Conservation (phyloP, 2,329 filamentous ascomycete species). For the Zymoseptoria pseudotritici region DNA sequence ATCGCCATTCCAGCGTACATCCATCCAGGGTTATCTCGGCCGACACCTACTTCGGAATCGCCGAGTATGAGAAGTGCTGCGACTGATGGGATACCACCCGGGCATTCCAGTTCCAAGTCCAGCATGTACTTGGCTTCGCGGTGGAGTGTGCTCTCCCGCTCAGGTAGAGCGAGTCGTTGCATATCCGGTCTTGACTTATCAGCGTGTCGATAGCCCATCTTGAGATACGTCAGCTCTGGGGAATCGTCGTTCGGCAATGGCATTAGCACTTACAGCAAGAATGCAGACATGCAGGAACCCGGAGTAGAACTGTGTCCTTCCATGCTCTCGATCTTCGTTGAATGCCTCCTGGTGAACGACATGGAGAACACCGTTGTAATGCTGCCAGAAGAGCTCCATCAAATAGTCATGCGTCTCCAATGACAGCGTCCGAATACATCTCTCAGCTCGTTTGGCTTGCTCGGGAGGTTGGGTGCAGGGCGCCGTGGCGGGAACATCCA, state of each 20-base stretch:
- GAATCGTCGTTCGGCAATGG: not conserved
- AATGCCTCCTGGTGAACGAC: slow-evolving; percentile 22
- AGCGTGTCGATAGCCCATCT: slow-evolving; percentile 19
- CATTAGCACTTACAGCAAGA: slow-evolving; percentile 7
- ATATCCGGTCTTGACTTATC: slow-evolving; percentile 21
- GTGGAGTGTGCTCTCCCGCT: slow-evolving; percentile 20
- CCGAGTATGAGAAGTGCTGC: slow-evolving; percentile 21
- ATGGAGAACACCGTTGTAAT: slow-evolving; percentile 22
- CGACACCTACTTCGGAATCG: slow-evolving; percentile 20
- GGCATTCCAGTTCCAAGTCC: slow-evolving; percentile 20
- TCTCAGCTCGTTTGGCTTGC: slow-evolving; percentile 19
- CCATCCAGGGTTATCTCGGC: slow-evolving; percentile 22
- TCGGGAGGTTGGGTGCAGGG: slow-evolving; percentile 9
- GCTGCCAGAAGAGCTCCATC: slow-evolving; percentile 22
- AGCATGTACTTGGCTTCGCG: slow-evolving; percentile 23
- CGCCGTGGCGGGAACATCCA: slow-evolving; percentile 12
- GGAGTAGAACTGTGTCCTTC: slow-evolving; percentile 19
- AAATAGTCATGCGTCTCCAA: slow-evolving; percentile 21
- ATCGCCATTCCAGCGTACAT: slow-evolving; percentile 24
- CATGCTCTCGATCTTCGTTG: slow-evolving; percentile 18
- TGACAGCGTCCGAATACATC: slow-evolving; percentile 17
- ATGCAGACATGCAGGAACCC: slow-evolving; percentile 24
- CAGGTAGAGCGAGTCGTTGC: slow-evolving; percentile 17
- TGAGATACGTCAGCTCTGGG: not conserved
- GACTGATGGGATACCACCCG: slow-evolving; percentile 21